These are phyloP conservation scores for Phaeosphaeriaceae sp. DNA, from an alignment of 2,329 filamentous ascomycete species.

Conservation along the genomic window DNA sequence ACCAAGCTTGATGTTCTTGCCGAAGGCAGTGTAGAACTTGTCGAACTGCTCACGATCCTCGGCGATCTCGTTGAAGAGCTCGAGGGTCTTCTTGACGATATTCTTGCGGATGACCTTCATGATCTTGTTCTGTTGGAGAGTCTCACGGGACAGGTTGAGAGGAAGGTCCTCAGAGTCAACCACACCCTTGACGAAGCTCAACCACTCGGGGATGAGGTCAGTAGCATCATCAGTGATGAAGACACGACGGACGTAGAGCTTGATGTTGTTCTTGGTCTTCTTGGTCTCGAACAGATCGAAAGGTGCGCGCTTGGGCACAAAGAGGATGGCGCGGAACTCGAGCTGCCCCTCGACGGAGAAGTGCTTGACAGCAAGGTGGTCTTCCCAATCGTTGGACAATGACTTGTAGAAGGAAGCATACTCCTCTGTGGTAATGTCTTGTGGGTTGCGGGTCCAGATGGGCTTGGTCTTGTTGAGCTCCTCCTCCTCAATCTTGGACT, in stretches of 20 bases:
- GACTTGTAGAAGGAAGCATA: slow-evolving; percentile 99
- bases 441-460: slow-evolving; percentile 98
- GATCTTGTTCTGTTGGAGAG: slow-evolving; percentile 99
- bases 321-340: slow-evolving; percentile 99
- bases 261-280: slow-evolving; percentile 99
- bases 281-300: slow-evolving; percentile 99
- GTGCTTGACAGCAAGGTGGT: slow-evolving; percentile 99
- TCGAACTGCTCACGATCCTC: slow-evolving; percentile 99
- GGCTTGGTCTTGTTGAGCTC: slow-evolving; percentile 99
- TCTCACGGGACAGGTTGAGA: slow-evolving; percentile 99
- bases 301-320: slow-evolving; percentile 98
- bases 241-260: slow-evolving; percentile 99
- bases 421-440: slow-evolving; percentile 94
- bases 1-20: slow-evolving; percentile 99
- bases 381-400: slow-evolving; percentile 99
- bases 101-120: slow-evolving; percentile 99
- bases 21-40: slow-evolving; percentile 99
- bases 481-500: slow-evolving; percentile 98
- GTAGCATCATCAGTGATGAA: slow-evolving; percentile 99
- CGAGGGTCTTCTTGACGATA: slow-evolving; percentile 99
- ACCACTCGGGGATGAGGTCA: slow-evolving; percentile 98
- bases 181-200: slow-evolving; percentile 99
- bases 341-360: slow-evolving; percentile 99
- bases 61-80: slow-evolving; percentile 98
- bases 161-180: slow-evolving; percentile 99